These are phyloP conservation scores for Cupressus sempervirens DNA, from an alignment of 75 land plant species.

Conservation along the genomic window DNA sequence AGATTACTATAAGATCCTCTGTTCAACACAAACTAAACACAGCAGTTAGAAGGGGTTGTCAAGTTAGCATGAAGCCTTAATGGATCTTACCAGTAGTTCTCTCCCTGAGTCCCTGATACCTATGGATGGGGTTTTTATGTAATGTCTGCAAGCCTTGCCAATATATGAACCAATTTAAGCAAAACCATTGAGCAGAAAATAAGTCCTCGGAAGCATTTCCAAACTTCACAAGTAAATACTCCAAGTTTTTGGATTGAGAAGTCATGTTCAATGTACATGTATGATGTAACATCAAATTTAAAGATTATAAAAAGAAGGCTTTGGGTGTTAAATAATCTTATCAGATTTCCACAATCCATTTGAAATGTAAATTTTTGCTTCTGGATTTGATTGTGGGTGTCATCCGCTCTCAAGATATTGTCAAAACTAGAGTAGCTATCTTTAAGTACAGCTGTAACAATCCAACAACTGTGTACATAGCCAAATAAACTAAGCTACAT, in stretches of 20 bases:
- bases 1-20: too few relatives aligned
- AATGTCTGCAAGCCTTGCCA: neutral
- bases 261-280: neutral
- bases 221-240: neutral
- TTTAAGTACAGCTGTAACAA: neutral
- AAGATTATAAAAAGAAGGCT: neutral
- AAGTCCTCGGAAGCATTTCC: neutral
- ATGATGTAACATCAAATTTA: neutral
- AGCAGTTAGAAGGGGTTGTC: neutral
- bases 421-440: neutral
- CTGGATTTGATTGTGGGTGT: too few relatives aligned
- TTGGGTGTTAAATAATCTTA: too few relatives aligned
- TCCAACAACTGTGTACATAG: neutral
- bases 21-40: neutral
- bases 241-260: neutral
- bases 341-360: too few relatives aligned
- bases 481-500: slow-evolving; percentile 16
- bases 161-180: neutral
- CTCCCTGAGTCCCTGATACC: neutral
- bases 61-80: neutral
- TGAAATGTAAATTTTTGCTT: too few relatives aligned
- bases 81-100: neutral
- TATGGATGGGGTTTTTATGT: neutral
- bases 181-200: neutral
- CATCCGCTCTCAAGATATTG: neutral